Conservation (phyloP, 169 alveolate genomes). For the Plasmodium sp. region DNA sequence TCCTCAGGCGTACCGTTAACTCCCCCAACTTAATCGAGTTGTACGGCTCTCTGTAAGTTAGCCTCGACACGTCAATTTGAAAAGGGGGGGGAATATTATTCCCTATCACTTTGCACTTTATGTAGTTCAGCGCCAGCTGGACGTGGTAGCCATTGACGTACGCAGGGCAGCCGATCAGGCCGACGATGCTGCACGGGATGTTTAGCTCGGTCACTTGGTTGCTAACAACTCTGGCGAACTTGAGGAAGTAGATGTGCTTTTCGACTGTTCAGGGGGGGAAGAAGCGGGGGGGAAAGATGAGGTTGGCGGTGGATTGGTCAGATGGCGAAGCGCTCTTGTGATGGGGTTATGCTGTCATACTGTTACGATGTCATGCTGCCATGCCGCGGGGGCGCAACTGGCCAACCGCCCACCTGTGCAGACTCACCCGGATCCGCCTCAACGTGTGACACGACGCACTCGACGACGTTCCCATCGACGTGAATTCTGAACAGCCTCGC, state of each 20-base stretch:
- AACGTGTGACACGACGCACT: constrained; percentile 84
- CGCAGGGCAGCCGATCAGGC: constrained; percentile 91
- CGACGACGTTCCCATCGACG: constrained; percentile 71
- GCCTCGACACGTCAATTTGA: constrained; percentile 87
- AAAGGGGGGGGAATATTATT: constrained; percentile 87
- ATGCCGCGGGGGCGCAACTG: background rate
- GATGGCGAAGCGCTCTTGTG: too few relatives aligned
- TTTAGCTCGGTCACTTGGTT: constrained; percentile 84
- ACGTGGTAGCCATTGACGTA: constrained; percentile 89
- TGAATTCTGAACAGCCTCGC: constrained; percentile 84
- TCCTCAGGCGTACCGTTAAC: constrained; percentile 58
- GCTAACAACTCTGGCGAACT: constrained; percentile 85
- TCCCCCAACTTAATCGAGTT: constrained; percentile 84
- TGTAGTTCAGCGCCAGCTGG: constrained; percentile 85
- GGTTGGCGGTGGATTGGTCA: background rate
- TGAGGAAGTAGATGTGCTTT: constrained; percentile 84
- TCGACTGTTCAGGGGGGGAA: constrained; percentile 75
- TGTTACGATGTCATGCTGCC: background rate
- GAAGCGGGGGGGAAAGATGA: background rate
- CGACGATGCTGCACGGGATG: constrained; percentile 86
- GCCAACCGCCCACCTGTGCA: background rate
- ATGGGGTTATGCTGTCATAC: background rate
- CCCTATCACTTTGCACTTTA: constrained; percentile 88
- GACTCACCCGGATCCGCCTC: constrained; percentile 83
- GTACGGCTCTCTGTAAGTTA: constrained; percentile 85